Percentiles rank a stretch among this genome's conserved stretches.
Conservation (phyloP, 1,139 yeast genomes). For the Yamadazyma sp. region DNA sequence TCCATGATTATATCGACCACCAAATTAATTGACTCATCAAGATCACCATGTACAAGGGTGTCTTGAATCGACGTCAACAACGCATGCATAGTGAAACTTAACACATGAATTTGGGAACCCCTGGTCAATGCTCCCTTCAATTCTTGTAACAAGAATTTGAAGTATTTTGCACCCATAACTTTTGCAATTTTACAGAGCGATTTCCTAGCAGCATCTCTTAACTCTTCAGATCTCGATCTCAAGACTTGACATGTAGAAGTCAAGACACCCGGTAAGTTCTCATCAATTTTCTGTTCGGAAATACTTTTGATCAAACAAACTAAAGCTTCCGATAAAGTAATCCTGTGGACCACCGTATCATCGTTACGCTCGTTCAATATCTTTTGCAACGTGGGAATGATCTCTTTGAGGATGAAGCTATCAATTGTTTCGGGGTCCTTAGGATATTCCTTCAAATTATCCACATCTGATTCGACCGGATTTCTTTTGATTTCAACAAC, state of each 20-base stretch:
- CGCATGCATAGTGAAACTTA: conserved; percentile 83
- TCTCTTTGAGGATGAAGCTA: conserved; percentile 52
- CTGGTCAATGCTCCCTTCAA: conserved; percentile 75
- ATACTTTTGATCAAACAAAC: conserved; percentile 69
- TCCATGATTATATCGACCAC: conserved; percentile 82
- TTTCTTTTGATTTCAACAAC: conserved; percentile 21
- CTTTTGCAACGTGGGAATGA: conserved; percentile 63
- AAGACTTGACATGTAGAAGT: conserved; percentile 86
- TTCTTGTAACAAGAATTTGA: conserved; percentile 74
- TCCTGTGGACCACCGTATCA: conserved; percentile 72
- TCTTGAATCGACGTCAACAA: conserved; percentile 56
- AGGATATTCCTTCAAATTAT: conserved; percentile 27
- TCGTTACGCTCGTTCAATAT: conserved; percentile 66
- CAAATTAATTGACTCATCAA: conserved; percentile 65
- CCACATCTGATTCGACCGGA: conserved; percentile 21
- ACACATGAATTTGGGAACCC: conserved; percentile 92
- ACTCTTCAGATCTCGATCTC: conserved; percentile 81
- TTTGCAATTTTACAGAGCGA: conserved; percentile 65
- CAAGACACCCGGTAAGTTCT: conserved; percentile 75
- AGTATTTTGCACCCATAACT: conserved; percentile 70
- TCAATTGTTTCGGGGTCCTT: conserved; percentile 44
- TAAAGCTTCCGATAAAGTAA: conserved; percentile 81
- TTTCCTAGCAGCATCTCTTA: conserved; percentile 84
- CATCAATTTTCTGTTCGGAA: conserved; percentile 52
- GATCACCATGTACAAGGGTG: conserved; percentile 62